phyloP scores from a whole-genome alignment of 176 grass and related monocot genomes.

The Carex kokanica region DNA sequence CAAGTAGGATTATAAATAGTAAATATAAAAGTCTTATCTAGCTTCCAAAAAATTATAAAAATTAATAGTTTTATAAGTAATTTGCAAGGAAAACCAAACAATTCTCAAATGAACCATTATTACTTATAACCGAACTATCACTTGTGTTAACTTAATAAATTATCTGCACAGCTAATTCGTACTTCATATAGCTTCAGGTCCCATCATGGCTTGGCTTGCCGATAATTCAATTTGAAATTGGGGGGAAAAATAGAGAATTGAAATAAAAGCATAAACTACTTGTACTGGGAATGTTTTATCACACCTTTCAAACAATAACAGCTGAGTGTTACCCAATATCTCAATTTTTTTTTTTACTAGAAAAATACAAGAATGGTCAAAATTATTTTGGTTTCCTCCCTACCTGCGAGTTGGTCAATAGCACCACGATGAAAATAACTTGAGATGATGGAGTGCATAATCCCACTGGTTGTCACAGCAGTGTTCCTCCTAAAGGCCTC shows the following conservation, averaged over 20 bases:
- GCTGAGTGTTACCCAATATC: background rate
- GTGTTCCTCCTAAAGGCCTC: constrained; percentile 57
- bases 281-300: background rate
- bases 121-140: background rate
- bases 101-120: background rate
- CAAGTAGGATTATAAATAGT: background rate
- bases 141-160: background rate
- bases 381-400: background rate
- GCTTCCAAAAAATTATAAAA: too few species aligned
- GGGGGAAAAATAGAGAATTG: background rate
- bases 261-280: background rate
- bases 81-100: background rate
- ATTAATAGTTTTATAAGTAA: too few species aligned
- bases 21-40: background rate
- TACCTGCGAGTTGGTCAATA: constrained; percentile 51
- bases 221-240: background rate
- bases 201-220: background rate
- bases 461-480: constrained; percentile 38
- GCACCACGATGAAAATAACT: constrained; percentile 55
- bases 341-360: background rate
- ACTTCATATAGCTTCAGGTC: background rate
- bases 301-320: background rate
- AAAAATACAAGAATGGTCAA: background rate
- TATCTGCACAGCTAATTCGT: background rate
- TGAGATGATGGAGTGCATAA: constrained; percentile 59